Evolutionary conservation across 305 asterid species (phyloP), one percentile per base, ranked within the genome.

Genomic region (Fraxinus nigra): DNA sequence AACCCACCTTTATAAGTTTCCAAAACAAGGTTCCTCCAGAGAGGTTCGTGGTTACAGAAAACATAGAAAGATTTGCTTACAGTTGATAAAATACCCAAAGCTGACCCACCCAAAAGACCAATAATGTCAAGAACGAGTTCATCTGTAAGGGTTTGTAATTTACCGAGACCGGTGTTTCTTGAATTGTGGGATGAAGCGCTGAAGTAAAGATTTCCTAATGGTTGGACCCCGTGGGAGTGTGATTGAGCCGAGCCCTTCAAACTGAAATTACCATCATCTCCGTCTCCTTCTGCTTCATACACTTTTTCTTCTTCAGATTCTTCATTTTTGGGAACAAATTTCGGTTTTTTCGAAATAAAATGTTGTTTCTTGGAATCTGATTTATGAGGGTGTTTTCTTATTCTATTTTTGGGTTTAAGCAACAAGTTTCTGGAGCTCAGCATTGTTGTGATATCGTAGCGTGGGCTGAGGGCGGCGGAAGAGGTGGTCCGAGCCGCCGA

Each of bases 1-100:
- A 94, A 94, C 22, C 93, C 95, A 82, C 85, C 90, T 77, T 84
- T 81, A 85, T 63, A 84, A 3, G 84, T 85, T 40, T 92, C 98
- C 86, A 94, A 81, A 4, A 93, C 98, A 67, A 93, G 92, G 85
- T 86, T 89, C 89, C 97, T 92, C 99, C 98, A 94, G 70, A 96
- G 97, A 59, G 99, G 97, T 81, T 96, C 97, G 77, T 96, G 95
- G 74, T 88, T 91, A 87, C 98, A 93, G 90, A 94, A 94, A 84
- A 94, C 97, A 78, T 92, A 93, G 72, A 96, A 91, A 28, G 97
- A 89, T 80, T 93, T 94, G 91, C 97, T 93, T 33, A 94, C 95
- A 78, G 92, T 87, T 24, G 98, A 95, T 80, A 93, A 80, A 86
- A 89, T 82, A 72, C 97, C 97, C 86, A 96, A 86, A 59, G 88